These are phyloP conservation scores for Phlebiopsis gigantea DNA, from an alignment of 768 basidiomycete species.

Conservation along the genomic window DNA sequence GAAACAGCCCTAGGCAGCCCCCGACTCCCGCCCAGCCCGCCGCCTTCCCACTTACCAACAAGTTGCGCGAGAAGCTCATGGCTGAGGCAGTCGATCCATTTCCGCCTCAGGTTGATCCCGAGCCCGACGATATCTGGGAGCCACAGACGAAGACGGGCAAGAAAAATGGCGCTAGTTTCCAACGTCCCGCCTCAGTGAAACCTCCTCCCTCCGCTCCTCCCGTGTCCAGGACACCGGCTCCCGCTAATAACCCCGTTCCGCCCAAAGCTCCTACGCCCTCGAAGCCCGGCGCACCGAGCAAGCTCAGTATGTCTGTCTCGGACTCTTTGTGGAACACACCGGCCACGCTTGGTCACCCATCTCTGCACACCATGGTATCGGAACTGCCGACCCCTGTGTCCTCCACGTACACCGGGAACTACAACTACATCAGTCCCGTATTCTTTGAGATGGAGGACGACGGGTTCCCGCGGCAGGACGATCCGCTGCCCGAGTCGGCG, in stretches of 20 bases:
- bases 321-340: background rate
- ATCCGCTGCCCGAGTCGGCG: constrained; percentile 5
- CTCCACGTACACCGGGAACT: background rate
- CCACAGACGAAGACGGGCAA: background rate
- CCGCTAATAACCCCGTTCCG: background rate
- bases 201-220: background rate
- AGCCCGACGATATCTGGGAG: background rate
- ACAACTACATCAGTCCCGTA: constrained; percentile 10
- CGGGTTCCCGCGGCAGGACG: background rate
- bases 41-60: too few species aligned
- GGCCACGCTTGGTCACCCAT: background rate
- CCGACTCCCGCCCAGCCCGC: background rate
- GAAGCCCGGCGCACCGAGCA: background rate
- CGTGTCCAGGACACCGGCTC: background rate
- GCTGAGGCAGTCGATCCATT: background rate
- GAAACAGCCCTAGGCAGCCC: background rate
- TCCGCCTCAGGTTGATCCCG: background rate
- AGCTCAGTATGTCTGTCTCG: background rate
- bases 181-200: background rate
- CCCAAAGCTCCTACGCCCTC: background rate
- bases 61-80: background rate
- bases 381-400: background rate
- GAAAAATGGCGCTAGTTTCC: too few species aligned
- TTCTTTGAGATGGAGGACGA: constrained; percentile 12
- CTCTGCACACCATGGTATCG: background rate